Base-by-base conservation (phyloP, 148 eudicot genomes). In the Salicornia ramosissima region DNA sequence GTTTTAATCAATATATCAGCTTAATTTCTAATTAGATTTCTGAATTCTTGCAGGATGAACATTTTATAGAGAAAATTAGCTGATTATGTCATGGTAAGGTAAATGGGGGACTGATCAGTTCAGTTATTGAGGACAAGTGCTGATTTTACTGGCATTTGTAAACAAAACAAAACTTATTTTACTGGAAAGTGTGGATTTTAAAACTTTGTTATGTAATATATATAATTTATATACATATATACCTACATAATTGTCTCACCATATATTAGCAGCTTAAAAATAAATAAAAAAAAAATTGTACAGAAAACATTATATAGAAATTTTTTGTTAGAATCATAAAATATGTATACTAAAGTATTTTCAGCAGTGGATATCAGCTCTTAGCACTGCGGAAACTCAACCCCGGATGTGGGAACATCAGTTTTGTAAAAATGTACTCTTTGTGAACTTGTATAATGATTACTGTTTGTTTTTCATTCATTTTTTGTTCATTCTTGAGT, bases 251-350 rank as follows among this genome's bases (percentile, higher is more conserved):
- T 66, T 71, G 25, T 30, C 31, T 62, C 55, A 73, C 36, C 57
- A n/a, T n/a, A n/a, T 8, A 72, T 50, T 60, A 67, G 36, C 24
- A 67, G 53, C 11, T 53, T 7, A 45, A 33, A 11, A n/a, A 13
- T 46, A 30, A 8, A 4, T 64, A 45, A 59, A 63, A 26, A 40
- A 39, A 64, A 54, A 55, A 49, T 26, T 77, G 80, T 77, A 77
- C 75, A 72, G 76, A 47, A 59, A 36, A 24, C 61, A 34, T 25
- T 55, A 54, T 57, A 22, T 57, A 76, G 71, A 67, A 66, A 66
- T 77, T 70, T 47, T 76, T 76, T 65, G 61, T 60, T 29, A 67
- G 31, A 65, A n/a, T n/a, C n/a, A n/a, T 33, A 53, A 40, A 47
- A 64, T 18, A 25, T 60, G 58, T 42, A 57, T 22, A 56, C 0